phyloP scores from a whole-genome alignment of 345 rosid species.

The Gossypium mustelinum region DNA sequence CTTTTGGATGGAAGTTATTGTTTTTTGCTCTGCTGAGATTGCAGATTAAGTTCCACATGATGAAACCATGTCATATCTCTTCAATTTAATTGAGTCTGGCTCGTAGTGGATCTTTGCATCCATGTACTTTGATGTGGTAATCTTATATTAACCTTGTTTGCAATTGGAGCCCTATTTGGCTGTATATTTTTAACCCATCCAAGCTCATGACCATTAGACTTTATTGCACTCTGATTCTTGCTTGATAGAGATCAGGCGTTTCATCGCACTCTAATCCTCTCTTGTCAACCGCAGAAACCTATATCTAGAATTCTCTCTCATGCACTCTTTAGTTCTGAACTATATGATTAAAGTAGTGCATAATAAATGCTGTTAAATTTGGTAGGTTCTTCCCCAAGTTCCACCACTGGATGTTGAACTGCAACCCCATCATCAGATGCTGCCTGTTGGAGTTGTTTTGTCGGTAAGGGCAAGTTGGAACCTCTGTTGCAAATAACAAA shows the following conservation, averaged over 20 bases:
- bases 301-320: not conserved
- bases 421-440: slow-evolving; percentile 59
- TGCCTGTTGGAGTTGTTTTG: slow-evolving; percentile 77
- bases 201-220: not conserved
- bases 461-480: slow-evolving; percentile 49
- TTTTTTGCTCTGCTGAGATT: not conserved
- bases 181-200: not conserved
- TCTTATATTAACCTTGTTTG: not conserved
- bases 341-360: not conserved
- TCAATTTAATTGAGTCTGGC: not conserved
- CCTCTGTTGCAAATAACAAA: not conserved
- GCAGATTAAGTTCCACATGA: not conserved
- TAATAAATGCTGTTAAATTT: not conserved
- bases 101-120: not conserved
- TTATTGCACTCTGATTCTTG: not conserved
- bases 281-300: not conserved
- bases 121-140: not conserved
- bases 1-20: not conserved
- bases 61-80: not conserved
- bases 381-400: slow-evolving; percentile 80
- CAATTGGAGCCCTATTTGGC: not conserved
- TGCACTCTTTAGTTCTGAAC: not conserved
- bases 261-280: not conserved
- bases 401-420: slow-evolving; percentile 58
- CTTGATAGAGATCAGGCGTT: not conserved